A percentile compares a stretch with the other conserved stretches of the same genome.
These are phyloP conservation scores for Leishmania tropica DNA, from an alignment of 208 protist genomes.

Conservation along the genomic window DNA sequence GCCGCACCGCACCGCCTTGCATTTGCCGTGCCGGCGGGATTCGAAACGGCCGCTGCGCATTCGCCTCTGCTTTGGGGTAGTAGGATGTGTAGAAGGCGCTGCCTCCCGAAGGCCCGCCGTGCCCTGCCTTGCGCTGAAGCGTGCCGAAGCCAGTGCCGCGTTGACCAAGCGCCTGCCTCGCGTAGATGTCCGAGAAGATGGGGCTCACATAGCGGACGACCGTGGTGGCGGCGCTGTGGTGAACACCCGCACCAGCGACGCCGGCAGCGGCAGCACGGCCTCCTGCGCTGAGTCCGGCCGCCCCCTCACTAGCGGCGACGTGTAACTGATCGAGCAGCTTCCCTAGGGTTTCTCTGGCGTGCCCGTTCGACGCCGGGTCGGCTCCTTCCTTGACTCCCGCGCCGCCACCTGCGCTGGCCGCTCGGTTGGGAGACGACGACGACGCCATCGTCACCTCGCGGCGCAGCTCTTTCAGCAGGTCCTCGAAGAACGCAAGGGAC, in stretches of 20 bases:
- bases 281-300: neutral
- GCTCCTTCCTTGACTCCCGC: neutral
- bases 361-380: conserved; percentile 14
- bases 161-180: conserved; percentile 53
- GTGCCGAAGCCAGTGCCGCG: conserved; percentile 61
- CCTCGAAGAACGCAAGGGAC: conserved; percentile 54
- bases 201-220: conserved; percentile 36
- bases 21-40: conserved; percentile 45
- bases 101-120: conserved; percentile 12
- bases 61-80: conserved; percentile 54
- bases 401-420: neutral
- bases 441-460: conserved; percentile 25
- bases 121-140: conserved; percentile 34
- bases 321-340: conserved; percentile 56
- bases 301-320: conserved; percentile 15
- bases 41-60: conserved; percentile 49
- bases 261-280: neutral
- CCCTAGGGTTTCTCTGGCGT: conserved; percentile 40
- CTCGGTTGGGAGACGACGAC: neutral
- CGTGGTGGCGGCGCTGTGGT: conserved; percentile 19
- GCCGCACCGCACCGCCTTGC: conserved; percentile 37
- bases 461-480: conserved; percentile 45
- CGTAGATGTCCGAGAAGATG: conserved; percentile 38
- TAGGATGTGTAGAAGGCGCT: conserved; percentile 32
- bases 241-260: neutral